Evolutionary conservation across 108 stramenopile genomes (phyloP).

Genomic region (Cyclostephanos invisitatus): DNA sequence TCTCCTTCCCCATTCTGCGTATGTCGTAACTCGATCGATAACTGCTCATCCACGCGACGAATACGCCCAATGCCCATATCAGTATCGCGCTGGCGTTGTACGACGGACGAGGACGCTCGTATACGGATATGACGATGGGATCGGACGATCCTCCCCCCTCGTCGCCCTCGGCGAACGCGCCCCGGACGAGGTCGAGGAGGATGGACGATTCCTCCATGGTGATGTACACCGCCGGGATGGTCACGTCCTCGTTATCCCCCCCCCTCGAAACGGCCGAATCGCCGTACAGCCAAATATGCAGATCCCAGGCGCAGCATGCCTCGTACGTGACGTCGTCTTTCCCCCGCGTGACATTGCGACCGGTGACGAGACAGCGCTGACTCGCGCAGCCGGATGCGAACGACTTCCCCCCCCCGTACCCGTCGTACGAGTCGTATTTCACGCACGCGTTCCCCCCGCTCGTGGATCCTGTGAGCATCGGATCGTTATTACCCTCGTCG

Average conservation of each 20-base stretch:
- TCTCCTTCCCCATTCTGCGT: constrained; percentile 24
- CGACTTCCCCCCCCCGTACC: constrained; percentile 2
- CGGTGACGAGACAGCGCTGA: constrained; percentile 52
- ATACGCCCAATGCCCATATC: constrained; percentile 59
- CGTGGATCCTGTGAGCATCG: constrained; percentile 16
- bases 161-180: neutral
- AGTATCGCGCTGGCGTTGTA: constrained; percentile 48
- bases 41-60: constrained; percentile 49
- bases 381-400: constrained; percentile 35
- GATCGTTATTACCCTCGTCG: constrained; percentile 36
- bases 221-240: constrained; percentile 54
- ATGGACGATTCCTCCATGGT: constrained; percentile 49
- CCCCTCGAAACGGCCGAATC: constrained; percentile 31
- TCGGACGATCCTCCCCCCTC: constrained; percentile 3
- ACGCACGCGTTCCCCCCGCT: constrained; percentile 42
- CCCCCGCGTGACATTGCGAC: constrained; percentile 20
- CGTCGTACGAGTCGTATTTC: constrained; percentile 15
- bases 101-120: constrained; percentile 35
- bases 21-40: constrained; percentile 28
- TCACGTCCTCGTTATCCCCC: neutral
- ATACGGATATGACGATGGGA: constrained; percentile 31
- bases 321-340: constrained; percentile 6
- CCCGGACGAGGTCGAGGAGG: constrained; percentile 29
- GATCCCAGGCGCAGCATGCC: constrained; percentile 71
- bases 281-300: constrained; percentile 40